Evolutionary conservation across 2,329 filamentous ascomycete genomes (phyloP), one percentile per base, ranked within the genome.

Genomic region (Decorospora gaudefroyi): DNA sequence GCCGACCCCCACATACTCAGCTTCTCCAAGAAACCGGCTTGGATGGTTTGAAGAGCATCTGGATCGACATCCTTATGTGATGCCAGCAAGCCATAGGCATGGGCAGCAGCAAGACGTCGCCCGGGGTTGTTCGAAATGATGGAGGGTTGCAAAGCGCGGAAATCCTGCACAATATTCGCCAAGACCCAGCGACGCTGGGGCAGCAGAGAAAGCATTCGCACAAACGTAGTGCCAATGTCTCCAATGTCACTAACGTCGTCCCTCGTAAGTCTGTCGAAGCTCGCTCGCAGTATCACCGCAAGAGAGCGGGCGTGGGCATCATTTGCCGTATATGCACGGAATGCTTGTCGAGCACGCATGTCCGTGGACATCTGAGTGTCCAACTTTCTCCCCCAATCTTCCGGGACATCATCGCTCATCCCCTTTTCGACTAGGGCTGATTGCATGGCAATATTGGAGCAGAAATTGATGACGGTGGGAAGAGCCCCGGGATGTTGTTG

Each of bases 301-400:
- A 78, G 55, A 16, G 73, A 57, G 29, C 46, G 49, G 17, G 63
- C 61, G 53, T 71, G 69, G 18, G 65, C 49, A 22, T 66, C 58
- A 13, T 60, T 49, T 13, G 62, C 51, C 5, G 69, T 58, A 50
- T 85, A 82, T 0, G 64, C 61, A 41, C 77, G 79, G 42, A 90
- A 77, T 4, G 77, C 77, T 17, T 78, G 69, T 27, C 88, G 79
- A 8, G 83, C 82, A 31, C 78, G 73, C 45, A 86, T 78, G 60
- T 92, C 87, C 4, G 85, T 87, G 27, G 83, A 79, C 19, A 93
- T 76, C 5, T 86, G 77, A 1, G 84, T 81, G 55, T 91, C 87
- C 2, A 97, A 76, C 55, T 87, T 86, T 31, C 85, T 78, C 64
- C 90, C 87, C 93, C 93, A 97, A 51, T 92, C 88, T 31, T 86